phyloP scores from a whole-genome alignment of 228 moss, liverwort and hornwort genomes.

The Sphagnum magellanicum region DNA sequence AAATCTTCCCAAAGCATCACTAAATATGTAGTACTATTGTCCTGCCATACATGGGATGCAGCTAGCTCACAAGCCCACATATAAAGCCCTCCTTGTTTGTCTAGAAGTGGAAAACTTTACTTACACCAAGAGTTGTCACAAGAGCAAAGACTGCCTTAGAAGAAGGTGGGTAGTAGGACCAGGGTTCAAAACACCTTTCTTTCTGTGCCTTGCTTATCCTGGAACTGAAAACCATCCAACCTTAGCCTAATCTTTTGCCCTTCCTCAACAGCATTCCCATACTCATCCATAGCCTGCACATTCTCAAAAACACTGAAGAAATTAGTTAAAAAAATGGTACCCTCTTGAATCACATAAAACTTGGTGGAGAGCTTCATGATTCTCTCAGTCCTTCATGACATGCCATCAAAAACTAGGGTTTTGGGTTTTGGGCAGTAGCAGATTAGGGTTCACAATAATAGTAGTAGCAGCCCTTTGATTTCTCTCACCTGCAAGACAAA shows the following conservation, averaged over 20 bases:
- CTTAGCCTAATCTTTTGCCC: constrained; percentile 34
- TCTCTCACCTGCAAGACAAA: constrained; percentile 51
- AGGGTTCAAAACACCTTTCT: constrained; percentile 24
- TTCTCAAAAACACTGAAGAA: too few relatives aligned
- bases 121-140: neutral
- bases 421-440: neutral
- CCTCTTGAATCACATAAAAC: neutral
- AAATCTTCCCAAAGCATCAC: neutral
- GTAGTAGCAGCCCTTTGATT: too few relatives aligned
- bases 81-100: too few relatives aligned
- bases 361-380: neutral
- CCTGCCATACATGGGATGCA: too few relatives aligned
- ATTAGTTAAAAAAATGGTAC: neutral
- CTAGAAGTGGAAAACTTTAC: too few relatives aligned
- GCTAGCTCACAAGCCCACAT: too few relatives aligned
- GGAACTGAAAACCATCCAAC: constrained; percentile 41
- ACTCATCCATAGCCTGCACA: constrained; percentile 49
- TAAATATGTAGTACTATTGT: neutral
- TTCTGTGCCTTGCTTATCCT: constrained; percentile 14
- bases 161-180: neutral
- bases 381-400: neutral
- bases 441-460: neutral
- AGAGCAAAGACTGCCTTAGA: neutral
- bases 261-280: constrained; percentile 42
- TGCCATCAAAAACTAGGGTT: neutral